Evolutionary conservation across 768 basidiomycete genomes (phyloP), one percentile per base, ranked within the genome.

Genomic region (Lyophyllum atratum): DNA sequence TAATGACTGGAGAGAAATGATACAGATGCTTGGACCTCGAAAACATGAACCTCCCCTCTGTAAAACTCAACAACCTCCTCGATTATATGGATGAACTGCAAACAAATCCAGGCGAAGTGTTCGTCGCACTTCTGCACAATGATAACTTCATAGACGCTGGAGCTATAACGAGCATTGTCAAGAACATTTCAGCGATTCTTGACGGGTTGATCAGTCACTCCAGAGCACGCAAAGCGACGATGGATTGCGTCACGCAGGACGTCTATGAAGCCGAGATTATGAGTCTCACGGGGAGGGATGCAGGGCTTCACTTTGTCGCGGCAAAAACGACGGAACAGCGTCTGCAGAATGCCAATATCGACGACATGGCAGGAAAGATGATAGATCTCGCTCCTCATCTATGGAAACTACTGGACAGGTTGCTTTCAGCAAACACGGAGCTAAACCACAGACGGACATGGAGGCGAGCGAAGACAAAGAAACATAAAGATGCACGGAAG

Each of bases 221-320:
- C 31, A 12, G 31, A 12, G 31, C 31, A 12, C 31, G 31, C 31
- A 12, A 33, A 12, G 31, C 31, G 31, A 33, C 31, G 31, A 33
- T 33, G 31, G 12, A 12, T 33, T 33, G 31, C 7, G 31, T 33
- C 31, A 33, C 12, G 12, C 31, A 33, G 31, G 31, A 33, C 12
- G 31, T 33, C 31, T 33, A 33, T 15, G 43, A 42, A 8, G 12
- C 52, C 4, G 29, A 54, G 52, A 22, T 54, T 3, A 10, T 54
- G 9, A 7, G 21, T 12, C n/a, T 54, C 3, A 54, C 52, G 31
- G 14, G 28, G 3, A 54, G 47, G 29, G 28, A 22, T 7, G 29
- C 29, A 26, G 43, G 44, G 15, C 43, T 45, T n/a, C 53, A 54
- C 28, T 46, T 54, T 40, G 44, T 22, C 21, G 53, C 46, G 21